These are phyloP conservation scores for Pelagophyceae sp. DNA, from an alignment of 352 stramenopile genomes.

Conservation along the genomic window DNA sequence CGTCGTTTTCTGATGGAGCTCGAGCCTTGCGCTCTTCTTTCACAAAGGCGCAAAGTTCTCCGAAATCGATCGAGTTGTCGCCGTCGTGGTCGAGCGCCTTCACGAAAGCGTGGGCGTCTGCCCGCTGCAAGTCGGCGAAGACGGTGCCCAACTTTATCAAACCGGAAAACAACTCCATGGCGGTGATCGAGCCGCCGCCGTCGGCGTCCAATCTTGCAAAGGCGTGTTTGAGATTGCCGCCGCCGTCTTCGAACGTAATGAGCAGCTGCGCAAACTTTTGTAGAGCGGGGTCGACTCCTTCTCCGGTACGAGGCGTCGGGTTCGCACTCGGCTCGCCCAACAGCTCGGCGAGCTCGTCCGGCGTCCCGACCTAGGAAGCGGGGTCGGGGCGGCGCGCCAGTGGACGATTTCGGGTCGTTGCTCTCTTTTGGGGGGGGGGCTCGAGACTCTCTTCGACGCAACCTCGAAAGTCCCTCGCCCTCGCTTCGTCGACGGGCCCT, in stretches of 20 bases:
- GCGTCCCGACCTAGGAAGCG: slow-evolving; percentile 14
- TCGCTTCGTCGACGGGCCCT: no score
- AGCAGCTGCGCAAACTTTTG: slow-evolving; percentile 45
- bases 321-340: slow-evolving; percentile 2
- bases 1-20: no score
- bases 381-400: no score
- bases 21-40: no score
- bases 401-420: no score
- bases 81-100: slow-evolving; percentile 33
- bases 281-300: background rate
- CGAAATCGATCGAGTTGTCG: slow-evolving; percentile 23
- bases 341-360: slow-evolving; percentile 11
- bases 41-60: background rate
- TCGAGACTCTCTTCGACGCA: no score
- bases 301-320: background rate
- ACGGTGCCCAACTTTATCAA: slow-evolving; percentile 26
- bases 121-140: slow-evolving; percentile 23
- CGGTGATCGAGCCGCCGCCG: slow-evolving; percentile 31
- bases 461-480: no score
- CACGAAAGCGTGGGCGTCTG: slow-evolving; percentile 30
- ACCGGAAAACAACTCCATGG: slow-evolving; percentile 21
- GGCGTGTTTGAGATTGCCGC: slow-evolving; percentile 39
- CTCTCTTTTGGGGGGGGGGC: no score
- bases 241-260: slow-evolving; percentile 33
- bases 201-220: slow-evolving; percentile 56